These are phyloP conservation scores for Triglochin maritima DNA, from an alignment of 106 monocot species.

Conservation along the genomic window DNA sequence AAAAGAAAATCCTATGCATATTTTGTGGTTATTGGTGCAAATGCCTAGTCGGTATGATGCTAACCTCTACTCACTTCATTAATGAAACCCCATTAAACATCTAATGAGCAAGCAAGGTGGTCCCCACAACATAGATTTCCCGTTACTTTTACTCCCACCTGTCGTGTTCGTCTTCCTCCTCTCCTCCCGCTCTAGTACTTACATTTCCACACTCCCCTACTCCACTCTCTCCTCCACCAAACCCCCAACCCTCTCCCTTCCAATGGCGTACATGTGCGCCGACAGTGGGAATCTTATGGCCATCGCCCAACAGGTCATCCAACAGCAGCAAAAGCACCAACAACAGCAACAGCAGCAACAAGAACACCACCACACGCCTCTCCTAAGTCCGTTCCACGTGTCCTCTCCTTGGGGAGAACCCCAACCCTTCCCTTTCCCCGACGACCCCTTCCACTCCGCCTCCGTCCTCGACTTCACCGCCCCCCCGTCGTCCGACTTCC, in stretches of 20 bases:
- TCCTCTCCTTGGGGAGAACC: conserved; percentile 18
- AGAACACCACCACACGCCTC: conserved; percentile 15
- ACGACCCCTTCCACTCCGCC: conserved; percentile 37
- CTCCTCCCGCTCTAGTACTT: background rate
- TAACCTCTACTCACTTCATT: too few species aligned
- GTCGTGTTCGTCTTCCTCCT: background rate
- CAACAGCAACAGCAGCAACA: conserved; percentile 58
- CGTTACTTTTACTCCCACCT: background rate
- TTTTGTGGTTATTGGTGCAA: too few species aligned
- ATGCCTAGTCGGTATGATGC: too few species aligned
- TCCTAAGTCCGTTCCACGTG: conserved; percentile 12
- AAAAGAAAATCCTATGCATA: too few species aligned
- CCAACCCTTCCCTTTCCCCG: conserved; percentile 31
- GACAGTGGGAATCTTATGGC: conserved; percentile 99
- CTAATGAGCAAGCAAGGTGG: too few species aligned
- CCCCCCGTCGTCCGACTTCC: conserved; percentile 12
- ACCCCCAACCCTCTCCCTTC: background rate
- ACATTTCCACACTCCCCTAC: background rate
- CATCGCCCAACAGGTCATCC: conserved; percentile 95
- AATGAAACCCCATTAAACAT: too few species aligned
- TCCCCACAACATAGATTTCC: background rate
- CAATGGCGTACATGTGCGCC: conserved; percentile 85
- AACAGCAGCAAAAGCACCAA: conserved; percentile 73
- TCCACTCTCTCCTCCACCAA: background rate
- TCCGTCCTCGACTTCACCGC: conserved; percentile 15